phyloP scores from a whole-genome alignment of 177 flowering plant species.

The Viscum album region DNA sequence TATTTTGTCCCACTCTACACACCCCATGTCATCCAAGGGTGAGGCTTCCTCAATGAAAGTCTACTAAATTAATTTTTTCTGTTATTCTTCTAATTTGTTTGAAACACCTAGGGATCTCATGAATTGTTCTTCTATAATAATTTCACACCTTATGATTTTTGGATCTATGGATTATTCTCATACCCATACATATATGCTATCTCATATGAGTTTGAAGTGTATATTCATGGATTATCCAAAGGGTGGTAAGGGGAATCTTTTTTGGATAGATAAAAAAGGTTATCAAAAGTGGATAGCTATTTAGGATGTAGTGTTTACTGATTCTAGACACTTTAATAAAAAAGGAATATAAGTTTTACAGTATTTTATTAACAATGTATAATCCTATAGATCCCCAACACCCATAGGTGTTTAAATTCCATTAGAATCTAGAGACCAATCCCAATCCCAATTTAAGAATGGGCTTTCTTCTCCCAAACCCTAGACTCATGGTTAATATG shows the following conservation, averaged over 20 bases:
- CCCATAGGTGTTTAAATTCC: neutral
- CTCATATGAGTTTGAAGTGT: neutral
- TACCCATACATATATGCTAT: neutral
- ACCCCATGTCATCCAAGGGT: neutral
- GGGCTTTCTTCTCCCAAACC: neutral
- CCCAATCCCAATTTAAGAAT: neutral
- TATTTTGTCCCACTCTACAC: neutral
- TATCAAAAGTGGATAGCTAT: neutral
- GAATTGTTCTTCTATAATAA: neutral
- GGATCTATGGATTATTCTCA: neutral
- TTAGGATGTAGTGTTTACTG: neutral
- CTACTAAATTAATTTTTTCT: neutral
- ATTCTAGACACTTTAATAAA: neutral
- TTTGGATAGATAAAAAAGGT: too few species aligned
- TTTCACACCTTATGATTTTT: neutral
- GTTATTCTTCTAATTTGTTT: neutral
- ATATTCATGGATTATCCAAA: too few species aligned
- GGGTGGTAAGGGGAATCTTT: too few species aligned
- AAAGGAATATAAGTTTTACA: neutral
- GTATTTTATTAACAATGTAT: neutral
- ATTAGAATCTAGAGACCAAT: neutral
- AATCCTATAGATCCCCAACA: too few species aligned
- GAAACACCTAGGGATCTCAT: neutral
- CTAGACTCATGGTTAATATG: neutral
- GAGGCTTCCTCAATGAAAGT: neutral